phyloP scores from a whole-genome alignment of 306 rosid genomes.

The Citrullus colocynthis region DNA sequence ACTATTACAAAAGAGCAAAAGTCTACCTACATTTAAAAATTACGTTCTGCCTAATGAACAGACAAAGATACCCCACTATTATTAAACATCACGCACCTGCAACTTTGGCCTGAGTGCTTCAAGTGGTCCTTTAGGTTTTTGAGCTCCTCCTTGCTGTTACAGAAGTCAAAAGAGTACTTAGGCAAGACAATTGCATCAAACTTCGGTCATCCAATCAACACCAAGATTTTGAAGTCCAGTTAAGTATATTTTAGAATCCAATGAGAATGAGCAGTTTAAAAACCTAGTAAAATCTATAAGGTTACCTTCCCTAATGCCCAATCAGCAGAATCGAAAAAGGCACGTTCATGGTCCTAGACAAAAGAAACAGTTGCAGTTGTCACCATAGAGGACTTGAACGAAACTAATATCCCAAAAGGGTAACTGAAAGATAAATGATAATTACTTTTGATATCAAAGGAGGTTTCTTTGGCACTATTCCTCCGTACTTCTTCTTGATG shows the following conservation, averaged over 20 bases:
- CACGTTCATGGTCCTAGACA: constrained; percentile 92
- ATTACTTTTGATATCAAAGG: constrained; percentile 91
- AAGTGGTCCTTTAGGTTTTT: constrained; percentile 95
- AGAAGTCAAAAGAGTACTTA: constrained; percentile 16
- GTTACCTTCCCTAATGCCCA: constrained; percentile 98
- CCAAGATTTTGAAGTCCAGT: not conserved
- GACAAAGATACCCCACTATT: not conserved
- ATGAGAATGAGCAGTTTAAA: not conserved
- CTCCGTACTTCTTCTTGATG: constrained; percentile 86
- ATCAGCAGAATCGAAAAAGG: constrained; percentile 94
- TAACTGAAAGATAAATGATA: not conserved
- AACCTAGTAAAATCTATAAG: not conserved
- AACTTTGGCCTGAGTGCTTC: constrained; percentile 97
- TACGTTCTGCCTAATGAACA: not conserved
- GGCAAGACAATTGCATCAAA: constrained; percentile 15
- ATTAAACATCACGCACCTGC: constrained; percentile 43
- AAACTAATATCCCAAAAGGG: not conserved
- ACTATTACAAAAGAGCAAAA: not conserved
- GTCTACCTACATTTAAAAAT: not conserved
- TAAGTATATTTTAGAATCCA: not conserved
- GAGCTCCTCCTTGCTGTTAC: constrained; percentile 64
- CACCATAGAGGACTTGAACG: not conserved
- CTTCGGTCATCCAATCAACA: constrained; percentile 10
- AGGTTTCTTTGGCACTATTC: constrained; percentile 75
- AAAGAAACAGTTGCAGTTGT: constrained; percentile 10